phyloP scores from a whole-genome alignment of 257 asterid genomes.

The Nicotiana tabacum region DNA sequence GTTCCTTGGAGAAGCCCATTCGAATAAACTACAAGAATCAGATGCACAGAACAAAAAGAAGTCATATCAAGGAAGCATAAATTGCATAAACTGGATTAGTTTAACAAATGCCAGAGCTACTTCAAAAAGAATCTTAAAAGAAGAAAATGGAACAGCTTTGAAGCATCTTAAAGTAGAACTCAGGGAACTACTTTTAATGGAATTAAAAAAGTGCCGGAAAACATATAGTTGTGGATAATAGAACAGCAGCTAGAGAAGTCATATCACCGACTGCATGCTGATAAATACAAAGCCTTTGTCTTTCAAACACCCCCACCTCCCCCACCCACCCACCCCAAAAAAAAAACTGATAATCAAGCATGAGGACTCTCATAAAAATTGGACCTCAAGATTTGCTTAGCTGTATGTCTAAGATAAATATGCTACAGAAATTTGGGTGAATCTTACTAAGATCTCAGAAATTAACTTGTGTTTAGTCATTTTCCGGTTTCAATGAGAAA shows the following conservation, averaged over 20 bases:
- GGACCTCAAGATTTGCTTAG: too few species aligned
- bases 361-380: background rate
- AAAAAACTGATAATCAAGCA: background rate
- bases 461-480: background rate
- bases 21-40: constrained; percentile 38
- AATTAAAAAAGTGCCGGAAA: background rate
- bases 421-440: background rate
- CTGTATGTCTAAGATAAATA: background rate
- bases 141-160: constrained; percentile 8
- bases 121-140: background rate
- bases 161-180: constrained; percentile 11
- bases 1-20: constrained; percentile 66
- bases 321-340: background rate
- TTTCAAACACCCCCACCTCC: background rate
- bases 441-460: background rate
- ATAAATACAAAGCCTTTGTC: background rate
- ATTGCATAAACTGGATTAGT: constrained; percentile 3
- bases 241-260: background rate
- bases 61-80: background rate
- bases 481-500: background rate
- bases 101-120: background rate
- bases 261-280: background rate
- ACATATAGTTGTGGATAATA: background rate
- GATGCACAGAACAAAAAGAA: background rate
- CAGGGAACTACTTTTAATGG: background rate